phyloP scores from a whole-genome alignment of 2,329 filamentous ascomycete species.

The Clonostachys sp. region DNA sequence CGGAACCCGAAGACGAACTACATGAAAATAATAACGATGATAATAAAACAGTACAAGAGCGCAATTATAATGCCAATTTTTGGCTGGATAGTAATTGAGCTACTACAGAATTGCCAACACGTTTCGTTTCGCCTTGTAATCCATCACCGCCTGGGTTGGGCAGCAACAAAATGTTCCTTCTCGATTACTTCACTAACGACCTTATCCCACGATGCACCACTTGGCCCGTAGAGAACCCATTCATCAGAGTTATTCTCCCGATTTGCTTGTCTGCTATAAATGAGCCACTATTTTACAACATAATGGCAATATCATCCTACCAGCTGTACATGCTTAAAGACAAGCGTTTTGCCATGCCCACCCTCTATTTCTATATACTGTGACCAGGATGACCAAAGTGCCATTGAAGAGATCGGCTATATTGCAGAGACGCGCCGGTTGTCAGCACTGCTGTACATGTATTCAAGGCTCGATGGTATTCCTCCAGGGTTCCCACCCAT shows the following conservation, averaged over 20 bases:
- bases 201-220: neutral
- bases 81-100: too few relatives aligned
- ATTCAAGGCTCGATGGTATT: neutral
- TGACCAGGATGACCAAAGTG: too few relatives aligned
- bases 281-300: neutral
- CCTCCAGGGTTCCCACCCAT: neutral
- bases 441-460: neutral
- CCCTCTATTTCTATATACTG: neutral
- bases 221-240: neutral
- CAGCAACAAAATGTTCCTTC: neutral
- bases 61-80: too few relatives aligned
- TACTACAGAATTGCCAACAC: neutral
- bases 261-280: neutral
- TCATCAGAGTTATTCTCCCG: neutral
- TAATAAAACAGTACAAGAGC: too few relatives aligned
- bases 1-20: too few relatives aligned
- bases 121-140: neutral
- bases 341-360: neutral
- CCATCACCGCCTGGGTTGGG: neutral
- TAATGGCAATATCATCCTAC: neutral
- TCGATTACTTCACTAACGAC: neutral
- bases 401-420: neutral
- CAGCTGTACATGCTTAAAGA: neutral
- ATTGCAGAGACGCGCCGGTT: neutral
- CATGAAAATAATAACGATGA: too few relatives aligned